phyloP scores from a whole-genome alignment of 23 red algal species.

The Chondrus crispus region DNA sequence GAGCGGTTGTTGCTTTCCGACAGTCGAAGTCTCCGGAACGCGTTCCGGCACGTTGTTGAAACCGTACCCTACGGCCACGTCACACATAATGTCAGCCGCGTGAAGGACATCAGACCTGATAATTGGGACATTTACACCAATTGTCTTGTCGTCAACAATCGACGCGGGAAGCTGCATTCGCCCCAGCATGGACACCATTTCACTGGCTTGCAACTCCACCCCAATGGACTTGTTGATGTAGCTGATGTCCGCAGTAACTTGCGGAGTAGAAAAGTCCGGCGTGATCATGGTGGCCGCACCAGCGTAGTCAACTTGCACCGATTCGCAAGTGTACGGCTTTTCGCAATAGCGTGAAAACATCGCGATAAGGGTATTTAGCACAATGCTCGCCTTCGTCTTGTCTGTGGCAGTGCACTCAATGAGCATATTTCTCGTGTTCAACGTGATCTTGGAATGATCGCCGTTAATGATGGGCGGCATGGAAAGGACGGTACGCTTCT shows the following conservation, averaged over 20 bases:
- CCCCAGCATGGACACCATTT: constrained; percentile 58
- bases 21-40: constrained; percentile 52
- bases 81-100: constrained; percentile 88
- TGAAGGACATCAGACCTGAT: constrained; percentile 90
- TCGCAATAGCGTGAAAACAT: constrained; percentile 79
- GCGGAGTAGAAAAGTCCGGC: constrained; percentile 56
- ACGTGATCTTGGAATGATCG: constrained; percentile 85
- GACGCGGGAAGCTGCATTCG: constrained; percentile 81
- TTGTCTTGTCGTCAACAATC: constrained; percentile 43
- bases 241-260: constrained; percentile 53
- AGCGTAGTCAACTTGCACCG: constrained; percentile 79
- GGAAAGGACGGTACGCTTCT: constrained; percentile 74
- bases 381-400: constrained; percentile 75
- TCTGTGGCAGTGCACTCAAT: constrained; percentile 99
- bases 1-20: constrained; percentile 68
- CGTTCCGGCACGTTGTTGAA: constrained; percentile 82
- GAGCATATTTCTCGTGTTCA: constrained; percentile 88
- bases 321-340: constrained; percentile 71
- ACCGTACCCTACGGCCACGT: constrained; percentile 92
- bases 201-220: constrained; percentile 34
- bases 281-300: constrained; percentile 47
- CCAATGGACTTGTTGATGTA: constrained; percentile 72
- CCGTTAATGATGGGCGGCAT: constrained; percentile 99
- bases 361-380: constrained; percentile 80
- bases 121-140: constrained; percentile 73